Base-by-base conservation (phyloP, 1,139 yeast genomes). In the Kodamaea plutei region DNA sequence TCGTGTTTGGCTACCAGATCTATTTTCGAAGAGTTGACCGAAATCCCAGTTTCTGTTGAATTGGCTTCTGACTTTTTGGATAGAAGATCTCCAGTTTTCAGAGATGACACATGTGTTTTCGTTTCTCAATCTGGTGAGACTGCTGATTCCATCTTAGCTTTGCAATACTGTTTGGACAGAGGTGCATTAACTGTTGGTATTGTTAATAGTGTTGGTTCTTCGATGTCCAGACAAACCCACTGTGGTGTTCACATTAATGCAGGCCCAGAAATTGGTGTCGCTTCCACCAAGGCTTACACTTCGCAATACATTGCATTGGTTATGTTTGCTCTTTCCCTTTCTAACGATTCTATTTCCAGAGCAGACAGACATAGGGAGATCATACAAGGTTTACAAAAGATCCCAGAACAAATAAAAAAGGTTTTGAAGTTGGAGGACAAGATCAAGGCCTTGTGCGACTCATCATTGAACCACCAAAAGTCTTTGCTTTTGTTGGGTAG, bases 211-310 rank as follows among this genome's bases (percentile, higher is more conserved):
- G 99, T 93, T 27, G 99, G 99, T 51, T 93, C 98, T 5, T 79
- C 93, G 30, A 87, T 93, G 64, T 89, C 97, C 13, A 79, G 96
- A 59, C 83, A 79, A 53, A 93, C 99, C 24, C 95, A 89, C 63
- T 93, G 98, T 70, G 99, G 99, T 76, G 96, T 93, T 34, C 99
- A 93, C 60, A 89, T 93, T 57, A 93, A 93, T 58, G 98, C 98
- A 26, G 99, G 99, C 43, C 98, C 98, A 24, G 99, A 93, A 67
- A 91, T 93, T 45, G 98, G 98, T 59, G 99, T 93, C 48, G 99
- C 98, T 8, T 88, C 97, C n/a, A 93, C 99, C 30, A 93, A 93
- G 67, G 98, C 98, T 16, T 93, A 93, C 66, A 91, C 99, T 11
- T 93, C 98, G 15, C 99, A 93, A 63, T 93, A 81, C 60, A 88